Base-by-base conservation (phyloP, 768 basidiomycete genomes). In the Pisolithus microcarpus region DNA sequence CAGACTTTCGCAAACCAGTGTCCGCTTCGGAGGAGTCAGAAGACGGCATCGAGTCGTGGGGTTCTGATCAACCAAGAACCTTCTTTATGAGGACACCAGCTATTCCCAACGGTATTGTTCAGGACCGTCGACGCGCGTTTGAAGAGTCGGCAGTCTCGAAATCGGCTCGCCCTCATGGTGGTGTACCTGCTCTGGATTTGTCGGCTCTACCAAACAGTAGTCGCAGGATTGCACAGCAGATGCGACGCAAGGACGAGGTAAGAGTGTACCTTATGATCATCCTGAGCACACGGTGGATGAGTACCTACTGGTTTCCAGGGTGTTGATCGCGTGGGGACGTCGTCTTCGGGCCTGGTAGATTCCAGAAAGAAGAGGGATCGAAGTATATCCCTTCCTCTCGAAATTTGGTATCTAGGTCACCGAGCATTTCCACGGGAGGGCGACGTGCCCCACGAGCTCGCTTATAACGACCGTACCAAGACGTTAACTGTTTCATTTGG, bases 331-430 rank as follows among this genome's bases (percentile, higher is more conserved):
- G 39, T 69, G 11, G 59, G 55, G 38, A 68, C 61, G 9, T 69
- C 64, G 15, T 64, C 66, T 2, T 64, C 66, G 28, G 50, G 54
- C 18, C 56, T 69, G 28, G 7, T 46, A 19, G 57, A 66, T 42
- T 51, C 62, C 28, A 0, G 31, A 13, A 58, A 52, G 5, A 51
- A 50, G 39, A 57, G 30, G 34, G 56, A 58, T 28, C 48, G 15
- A 2, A 37, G 2, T 0, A 36, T 7, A 6, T 53, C 15, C 36
- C 47, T 65, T 2, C 67, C 66, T 36, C 48, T 67, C 31, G 13
- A 39, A 7, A 66, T 64, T 5, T 67, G 58, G 60, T 67, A 54
- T 47, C 51, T 69, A 5, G 66, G 66, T 36, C 51, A 49, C 3
- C 58, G 56, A 18, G 43, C 42, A 39, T 58, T 66, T 43, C 24